phyloP scores from a whole-genome alignment of 352 stramenopile species.

The Elongisporangium prolatum region DNA sequence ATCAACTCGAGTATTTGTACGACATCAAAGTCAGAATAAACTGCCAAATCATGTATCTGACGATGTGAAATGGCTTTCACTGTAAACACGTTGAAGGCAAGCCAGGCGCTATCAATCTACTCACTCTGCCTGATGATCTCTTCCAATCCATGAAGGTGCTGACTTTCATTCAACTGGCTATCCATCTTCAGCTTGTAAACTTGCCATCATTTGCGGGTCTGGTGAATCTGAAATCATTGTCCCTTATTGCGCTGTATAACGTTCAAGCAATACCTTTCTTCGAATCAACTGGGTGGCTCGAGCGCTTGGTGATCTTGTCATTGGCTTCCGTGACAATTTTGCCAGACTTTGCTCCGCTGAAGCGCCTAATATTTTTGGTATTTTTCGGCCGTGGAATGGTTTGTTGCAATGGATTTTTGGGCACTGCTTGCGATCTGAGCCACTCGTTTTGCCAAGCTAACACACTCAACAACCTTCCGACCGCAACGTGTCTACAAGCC shows the following conservation, averaged over 20 bases:
- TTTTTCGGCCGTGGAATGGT: constrained; percentile 10
- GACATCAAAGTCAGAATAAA: not conserved
- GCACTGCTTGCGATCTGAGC: not conserved
- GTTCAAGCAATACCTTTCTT: constrained; percentile 14
- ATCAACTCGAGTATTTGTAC: constrained; percentile 32
- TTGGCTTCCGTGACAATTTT: constrained; percentile 9
- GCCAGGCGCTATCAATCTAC: not conserved
- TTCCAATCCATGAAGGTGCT: constrained; percentile 24
- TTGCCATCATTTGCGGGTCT: constrained; percentile 29
- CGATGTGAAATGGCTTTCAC: not conserved
- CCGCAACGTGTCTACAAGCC: not conserved
- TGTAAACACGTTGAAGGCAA: not conserved
- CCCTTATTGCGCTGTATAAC: constrained; percentile 10
- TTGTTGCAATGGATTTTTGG: constrained; percentile 32
- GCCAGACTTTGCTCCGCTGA: constrained; percentile 19
- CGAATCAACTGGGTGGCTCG: constrained; percentile 8
- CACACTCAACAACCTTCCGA: not conserved
- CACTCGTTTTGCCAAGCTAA: not conserved
- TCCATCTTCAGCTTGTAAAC: constrained; percentile 21
- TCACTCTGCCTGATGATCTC: constrained; percentile 18
- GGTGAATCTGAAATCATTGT: constrained; percentile 24
- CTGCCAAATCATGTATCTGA: not conserved
- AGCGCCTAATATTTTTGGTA: constrained; percentile 15
- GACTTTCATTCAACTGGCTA: constrained; percentile 30
- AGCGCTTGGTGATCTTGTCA: constrained; percentile 18